Conservation (phyloP, 768 basidiomycete genomes). For the Nevesoporus exiguus region DNA sequence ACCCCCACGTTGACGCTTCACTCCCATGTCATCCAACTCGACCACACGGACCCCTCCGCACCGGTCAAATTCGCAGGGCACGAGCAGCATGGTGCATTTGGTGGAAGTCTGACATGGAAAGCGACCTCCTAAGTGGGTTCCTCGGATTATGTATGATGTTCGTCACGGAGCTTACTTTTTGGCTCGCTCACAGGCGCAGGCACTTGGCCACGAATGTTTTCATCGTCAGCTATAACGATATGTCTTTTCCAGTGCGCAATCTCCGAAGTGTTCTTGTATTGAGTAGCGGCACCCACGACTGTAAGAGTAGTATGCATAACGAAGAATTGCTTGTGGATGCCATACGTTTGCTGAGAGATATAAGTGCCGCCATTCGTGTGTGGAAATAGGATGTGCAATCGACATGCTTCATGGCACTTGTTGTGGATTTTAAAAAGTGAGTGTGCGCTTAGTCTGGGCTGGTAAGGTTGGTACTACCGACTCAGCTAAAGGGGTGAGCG, state of each 20-base stretch:
- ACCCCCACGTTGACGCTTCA: conserved; percentile 12
- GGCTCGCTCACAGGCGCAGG: not conserved
- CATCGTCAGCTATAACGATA: no score
- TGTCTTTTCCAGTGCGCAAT: not conserved
- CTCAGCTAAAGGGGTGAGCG: no score
- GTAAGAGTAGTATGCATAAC: not conserved
- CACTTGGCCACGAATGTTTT: not conserved
- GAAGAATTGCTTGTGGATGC: not conserved
- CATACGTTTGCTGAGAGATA: not conserved
- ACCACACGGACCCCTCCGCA: not conserved
- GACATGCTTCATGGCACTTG: no score
- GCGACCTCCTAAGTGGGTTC: not conserved
- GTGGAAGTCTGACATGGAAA: not conserved
- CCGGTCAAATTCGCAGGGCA: not conserved
- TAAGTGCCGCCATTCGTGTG: no score
- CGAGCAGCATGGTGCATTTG: conserved; percentile 1
- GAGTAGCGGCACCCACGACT: not conserved
- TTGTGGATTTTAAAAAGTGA: no score
- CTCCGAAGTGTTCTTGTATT: not conserved
- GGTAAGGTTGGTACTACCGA: no score
- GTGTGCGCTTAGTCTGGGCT: no score
- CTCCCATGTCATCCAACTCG: conserved; percentile 4
- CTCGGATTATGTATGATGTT: not conserved
- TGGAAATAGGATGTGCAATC: no score
- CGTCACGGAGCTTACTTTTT: not conserved